These are phyloP conservation scores for Tolypocladium endophyticum DNA, from an alignment of 2,329 filamentous ascomycete genomes.

Conservation along the genomic window DNA sequence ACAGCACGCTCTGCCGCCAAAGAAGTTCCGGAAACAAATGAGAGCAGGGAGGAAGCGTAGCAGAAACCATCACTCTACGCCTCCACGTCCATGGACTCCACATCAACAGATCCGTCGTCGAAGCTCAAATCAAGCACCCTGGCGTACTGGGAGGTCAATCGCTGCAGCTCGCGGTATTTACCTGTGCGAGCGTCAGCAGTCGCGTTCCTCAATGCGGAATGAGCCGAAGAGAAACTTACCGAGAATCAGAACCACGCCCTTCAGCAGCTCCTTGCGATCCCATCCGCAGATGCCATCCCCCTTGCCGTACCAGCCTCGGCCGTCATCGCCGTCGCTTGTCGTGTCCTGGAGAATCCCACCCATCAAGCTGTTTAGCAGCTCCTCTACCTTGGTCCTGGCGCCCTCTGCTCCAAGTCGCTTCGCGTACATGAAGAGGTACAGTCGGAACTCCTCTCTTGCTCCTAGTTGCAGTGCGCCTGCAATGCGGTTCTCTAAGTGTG, in stretches of 20 bases:
- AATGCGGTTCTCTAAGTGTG: conserved; percentile 89
- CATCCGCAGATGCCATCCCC: conserved; percentile 77
- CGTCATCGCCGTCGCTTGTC: conserved; percentile 29
- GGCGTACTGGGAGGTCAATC: conserved; percentile 91
- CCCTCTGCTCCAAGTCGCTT: conserved; percentile 91
- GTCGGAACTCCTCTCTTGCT: conserved; percentile 81
- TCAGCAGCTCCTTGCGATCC: conserved; percentile 78
- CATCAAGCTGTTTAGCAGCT: conserved; percentile 72
- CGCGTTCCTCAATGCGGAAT: neutral
- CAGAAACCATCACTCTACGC: neutral
- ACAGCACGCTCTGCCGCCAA: neutral
- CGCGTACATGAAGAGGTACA: conserved; percentile 97
- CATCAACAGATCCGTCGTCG: conserved; percentile 32
- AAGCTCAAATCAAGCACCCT: conserved; percentile 59
- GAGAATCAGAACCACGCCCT: conserved; percentile 83
- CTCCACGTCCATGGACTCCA: conserved; percentile 33
- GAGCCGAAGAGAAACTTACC: conserved; percentile 46
- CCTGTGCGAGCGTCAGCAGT: conserved; percentile 40
- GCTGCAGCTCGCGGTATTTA: conserved; percentile 90
- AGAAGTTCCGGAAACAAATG: neutral
- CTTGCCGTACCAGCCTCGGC: conserved; percentile 52
- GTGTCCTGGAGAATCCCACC: conserved; percentile 59
- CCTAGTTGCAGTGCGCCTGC: conserved; percentile 78
- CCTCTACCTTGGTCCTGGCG: conserved; percentile 79
- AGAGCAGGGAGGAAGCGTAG: neutral